Evolutionary conservation across 177 flowering plant genomes (phyloP), one percentile per base, ranked within the genome.

Genomic region (Vitis hybrid): DNA sequence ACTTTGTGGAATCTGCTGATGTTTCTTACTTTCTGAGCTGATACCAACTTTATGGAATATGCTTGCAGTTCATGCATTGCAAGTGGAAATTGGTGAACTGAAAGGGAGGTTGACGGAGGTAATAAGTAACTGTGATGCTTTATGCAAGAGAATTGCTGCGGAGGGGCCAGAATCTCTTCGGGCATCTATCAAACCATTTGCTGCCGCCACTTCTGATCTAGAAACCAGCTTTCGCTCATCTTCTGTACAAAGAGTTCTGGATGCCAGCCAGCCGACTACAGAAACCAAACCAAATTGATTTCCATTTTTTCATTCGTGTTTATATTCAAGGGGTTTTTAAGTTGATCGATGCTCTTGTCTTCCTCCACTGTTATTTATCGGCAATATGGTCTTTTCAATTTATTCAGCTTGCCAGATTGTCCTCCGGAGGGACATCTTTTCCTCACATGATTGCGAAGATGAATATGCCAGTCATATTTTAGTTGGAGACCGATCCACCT

Each of bases 51-150:
- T 50, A 11, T 21, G 9, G 66, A 66, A 73, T 63, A 66, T 66
- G 63, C 61, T 61, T 81, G 82, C 84, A 91, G 97, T 94, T 74
- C 92, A 91, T 71, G 76, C 84, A 63, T 79, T 96, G 85, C 91
- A 96, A 74, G 97, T 96, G 67, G 98, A 96, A 73, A 84, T 92
- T 58, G 99, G 98, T 54, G 97, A 92, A 76, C 85, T 94, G 72
- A 96, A 96, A 80, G 98, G 99, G 56, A 89, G 97, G 73, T 74
- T 94, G 65, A 93, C 93, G 2, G 97, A 92, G 79, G 97, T 94
- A 46, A 81, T 92, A 6, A 94, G 91, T 71, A 96, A 90, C 68
- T 92, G 97, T 58, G 93, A 91, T 79, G 87, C 94, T 49, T 74
- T 94, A 18, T 94, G 99, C 87, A 90, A 83, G 81, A 87, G 98